Evolutionary conservation across 2,329 filamentous ascomycete species (phyloP), one percentile per base, ranked within the genome.

Genomic region (Cytospora leucostoma): DNA sequence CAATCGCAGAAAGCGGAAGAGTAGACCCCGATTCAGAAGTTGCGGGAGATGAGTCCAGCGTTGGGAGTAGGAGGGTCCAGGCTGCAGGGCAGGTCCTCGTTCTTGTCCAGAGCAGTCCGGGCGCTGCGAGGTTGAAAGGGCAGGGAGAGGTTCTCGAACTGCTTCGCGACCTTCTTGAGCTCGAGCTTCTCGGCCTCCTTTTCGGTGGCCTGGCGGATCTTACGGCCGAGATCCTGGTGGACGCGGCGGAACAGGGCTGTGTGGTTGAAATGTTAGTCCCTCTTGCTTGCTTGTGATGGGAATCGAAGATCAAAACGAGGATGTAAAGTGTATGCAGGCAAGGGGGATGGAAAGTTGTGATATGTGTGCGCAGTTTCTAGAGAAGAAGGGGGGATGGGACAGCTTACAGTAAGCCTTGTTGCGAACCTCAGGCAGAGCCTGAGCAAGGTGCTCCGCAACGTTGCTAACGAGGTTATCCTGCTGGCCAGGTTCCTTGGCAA

Each of bases 391-490:
- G 21, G 3, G 17, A 7, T 7, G 8, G 7, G 10, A 4, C 44
- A 47, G 12, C 58, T 13, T 54, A 61, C 73, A 59, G 61, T 74
- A 75, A 19, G 73, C 70, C 32, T 56, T 66, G 27, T 68, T 62
- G 4, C 73, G 69, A 44, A 75, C 63, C 13, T 68, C 53, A 0
- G 61, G 32, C 15, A 59, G 69, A n/a, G 63, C 73, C 15, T 56
- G 59, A 15, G 63, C 63, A 6, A 74, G 21, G 53, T 65, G 69
- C 7, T 19, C 59, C 15, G 66, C 70, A 7, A 75, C 61, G 56
- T 76, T 76, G 8, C 59, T 67, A 44, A 74, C 66, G 17, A 71
- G 54, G 40, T 71, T 63, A 7, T 74, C 73, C 62, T 76, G 73
- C 47, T 75, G 73, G 6, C 74, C 74, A 1, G 68, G 67, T 4